Evolutionary conservation across 2,329 filamentous ascomycete species (phyloP), one percentile per base, ranked within the genome.

Genomic region (Didymosphaeria variabile): DNA sequence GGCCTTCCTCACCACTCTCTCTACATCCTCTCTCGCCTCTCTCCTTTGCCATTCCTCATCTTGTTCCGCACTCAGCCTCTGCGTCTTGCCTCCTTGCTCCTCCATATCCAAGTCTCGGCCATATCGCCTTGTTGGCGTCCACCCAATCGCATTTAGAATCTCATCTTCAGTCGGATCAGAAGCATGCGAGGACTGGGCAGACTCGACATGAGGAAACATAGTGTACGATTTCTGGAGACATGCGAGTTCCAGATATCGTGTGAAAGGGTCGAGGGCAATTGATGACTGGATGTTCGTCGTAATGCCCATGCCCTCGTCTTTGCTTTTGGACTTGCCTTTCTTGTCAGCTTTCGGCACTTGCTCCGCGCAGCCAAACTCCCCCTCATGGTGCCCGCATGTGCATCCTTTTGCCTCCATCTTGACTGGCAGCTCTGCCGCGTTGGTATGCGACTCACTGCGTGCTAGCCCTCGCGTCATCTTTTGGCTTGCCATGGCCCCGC

Each of bases 41-140:
- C 61, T 65, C 32, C 73, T 63, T 68, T 80, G 80, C 78, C 79
- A 83, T 61, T 76, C 70, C 67, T 82, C 79, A 57, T 83, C 80
- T 62, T 82, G 57, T 50, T 66, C 66, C 1, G 58, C 40, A 40
- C 58, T 67, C 49, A 69, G 46, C 44, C 29, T 56, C 59, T 64
- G 56, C 2, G 65, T 32, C n/a, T 34, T 50, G 4, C 55, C 55
- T 5, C 55, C 62, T 52, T 64, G 61, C 32, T 61, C 50, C 21
- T 80, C 79, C 72, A 82, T 56, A 77, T 81, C 67, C 60, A 74
- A 42, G 65, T 75, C 64, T 54, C 68, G 7, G 64, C 73, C 45
- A 61, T 50, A 67, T n/a, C 71, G 67, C 34, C 71, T 66, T 55
- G 69, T 77, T 2, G 80, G 79, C 5, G 66, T 67, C 80, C 81